These are phyloP conservation scores for Fusarium compactum DNA, from an alignment of 2,329 filamentous ascomycete genomes.

Conservation along the genomic window DNA sequence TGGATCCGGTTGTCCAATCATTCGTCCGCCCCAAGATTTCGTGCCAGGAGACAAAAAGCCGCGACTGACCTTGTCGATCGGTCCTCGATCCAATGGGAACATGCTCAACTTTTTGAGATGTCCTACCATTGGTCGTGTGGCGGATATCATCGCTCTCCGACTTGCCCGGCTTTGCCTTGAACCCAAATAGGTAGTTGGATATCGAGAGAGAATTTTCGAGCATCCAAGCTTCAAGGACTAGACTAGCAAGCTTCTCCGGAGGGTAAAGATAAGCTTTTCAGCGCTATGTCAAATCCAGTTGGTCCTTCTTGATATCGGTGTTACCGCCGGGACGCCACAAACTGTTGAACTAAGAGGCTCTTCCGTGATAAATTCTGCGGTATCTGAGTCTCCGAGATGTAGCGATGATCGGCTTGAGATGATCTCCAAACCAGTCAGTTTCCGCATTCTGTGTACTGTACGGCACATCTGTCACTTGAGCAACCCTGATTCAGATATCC, in stretches of 20 bases:
- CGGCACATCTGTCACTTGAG: constrained; percentile 2
- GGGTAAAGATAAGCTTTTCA: constrained; percentile 19
- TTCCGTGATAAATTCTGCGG: background rate
- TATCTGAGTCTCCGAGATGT: background rate
- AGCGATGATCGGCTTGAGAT: background rate
- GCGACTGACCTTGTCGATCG: constrained; percentile 34
- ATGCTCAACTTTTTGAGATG: constrained; percentile 24
- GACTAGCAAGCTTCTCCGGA: background rate
- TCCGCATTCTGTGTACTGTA: constrained; percentile 1
- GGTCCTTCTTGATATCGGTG: background rate
- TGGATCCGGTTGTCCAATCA: constrained; percentile 24
- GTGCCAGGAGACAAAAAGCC: constrained; percentile 18
- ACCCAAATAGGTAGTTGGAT: constrained; percentile 28
- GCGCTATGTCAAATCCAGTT: constrained; percentile 13
- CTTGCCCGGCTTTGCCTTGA: constrained; percentile 31
- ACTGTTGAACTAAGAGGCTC: constrained; percentile 12
- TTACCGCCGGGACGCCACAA: constrained; percentile 7
- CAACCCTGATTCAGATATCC: background rate
- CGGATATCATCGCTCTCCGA: constrained; percentile 38
- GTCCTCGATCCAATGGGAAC: constrained; percentile 30
- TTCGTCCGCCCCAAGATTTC: constrained; percentile 18
- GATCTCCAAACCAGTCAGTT: background rate
- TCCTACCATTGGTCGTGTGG: constrained; percentile 35
- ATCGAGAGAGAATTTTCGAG: constrained; percentile 25
- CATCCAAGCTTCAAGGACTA: background rate